Evolutionary conservation across 1,284 basidiomycete genomes (phyloP), one percentile per base, ranked within the genome.

Genomic region (Leccinum olivaceoglutinosum): DNA sequence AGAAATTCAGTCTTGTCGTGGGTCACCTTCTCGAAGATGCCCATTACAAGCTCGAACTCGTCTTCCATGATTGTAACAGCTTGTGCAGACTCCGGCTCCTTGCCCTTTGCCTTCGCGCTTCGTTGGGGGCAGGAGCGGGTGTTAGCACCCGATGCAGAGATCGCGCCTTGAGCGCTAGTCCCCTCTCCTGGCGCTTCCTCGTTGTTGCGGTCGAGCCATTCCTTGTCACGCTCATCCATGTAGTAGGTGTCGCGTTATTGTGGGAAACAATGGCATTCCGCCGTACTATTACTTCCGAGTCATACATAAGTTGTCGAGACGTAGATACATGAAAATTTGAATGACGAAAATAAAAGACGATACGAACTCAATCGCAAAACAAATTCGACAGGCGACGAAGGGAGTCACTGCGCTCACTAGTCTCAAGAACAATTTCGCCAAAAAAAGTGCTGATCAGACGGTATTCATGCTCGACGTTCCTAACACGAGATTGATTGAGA

Each of bases 161-260:
- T 69, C 5, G 86, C 84, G n/a, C 88, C 87, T 69, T 92, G 87
- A 0, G 85, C 82, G 64, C 89, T 89, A 2, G 90, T 89, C 14
- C 93, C 90, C 73, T 94, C 93, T 18, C 93, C 92, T 58, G 92
- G 86, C 2, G 92, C 91, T 67, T 92, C 87, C 69, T 92, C 89
- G 70, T 98, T 98, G 74, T 94, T 94, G 75, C 88, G 90, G 66
- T 92, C 88, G 46, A 99, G 84, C 96, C 96, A 99, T 63, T 92
- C 90, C 69, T 91, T 87, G 78, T 99, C 97, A 46, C 93, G 90
- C 75, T 99, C 97, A 72, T 99, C 97, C 89, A 98, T 92, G 69
- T 88, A 92, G 75, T 99, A 98, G 5, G 88, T 85, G 73, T 29
- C 25, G 25, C 25, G 25, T 64, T 29, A 29, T 29, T 29, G 29